Base-by-base conservation (phyloP, 139 green algal species). In the Haematococcus lacustris region DNA sequence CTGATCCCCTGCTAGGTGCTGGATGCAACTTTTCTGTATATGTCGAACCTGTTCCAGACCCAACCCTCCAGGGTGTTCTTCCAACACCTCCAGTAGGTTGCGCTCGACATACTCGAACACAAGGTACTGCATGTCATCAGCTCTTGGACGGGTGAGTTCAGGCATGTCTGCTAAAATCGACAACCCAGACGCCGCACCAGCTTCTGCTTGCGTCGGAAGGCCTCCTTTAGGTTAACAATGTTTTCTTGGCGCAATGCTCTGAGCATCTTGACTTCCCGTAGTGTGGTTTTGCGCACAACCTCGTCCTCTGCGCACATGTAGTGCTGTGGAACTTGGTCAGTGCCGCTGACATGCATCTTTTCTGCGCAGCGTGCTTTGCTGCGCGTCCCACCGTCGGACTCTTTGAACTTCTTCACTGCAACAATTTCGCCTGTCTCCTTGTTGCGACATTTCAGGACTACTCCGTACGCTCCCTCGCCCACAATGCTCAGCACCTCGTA, bases 351-450 rank as follows among this genome's bases (percentile, higher is more conserved):
- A 67, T 39, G 61, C 61, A 40, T 13, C 30, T 43, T 59, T n/a
- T n/a, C 61, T 23, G 30, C 35, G 61, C 61, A 7, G 61, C 61
- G 17, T n/a, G n/a, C 21, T 43, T 43, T 32, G 61, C 61, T 7
- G 33, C 3, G 4, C 7, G 3, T 7, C 79, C 53, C 65, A 86
- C 80, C 87, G 76, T 93, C 88, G 25, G 71, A 82, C 74, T 93
- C 86, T 77, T 96, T 96, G 82, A 97, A 97, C 81, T 93, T 93
- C 70, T 97, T 97, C 23, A 97, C 86, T 3, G 92, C 92, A n/a
- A 96, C 91, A 30, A 93, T 76, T 51, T 95, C 91, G 7, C 83
- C 85, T 0, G 76, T 93, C 65, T 91, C 85, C 25, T 86, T 90
- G 79, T 97, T 91, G 3, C 87, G 69, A 76, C 86, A 93, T 67